Evolutionary conservation across 768 basidiomycete genomes (phyloP).

Genomic region (Auricularia heimuer): DNA sequence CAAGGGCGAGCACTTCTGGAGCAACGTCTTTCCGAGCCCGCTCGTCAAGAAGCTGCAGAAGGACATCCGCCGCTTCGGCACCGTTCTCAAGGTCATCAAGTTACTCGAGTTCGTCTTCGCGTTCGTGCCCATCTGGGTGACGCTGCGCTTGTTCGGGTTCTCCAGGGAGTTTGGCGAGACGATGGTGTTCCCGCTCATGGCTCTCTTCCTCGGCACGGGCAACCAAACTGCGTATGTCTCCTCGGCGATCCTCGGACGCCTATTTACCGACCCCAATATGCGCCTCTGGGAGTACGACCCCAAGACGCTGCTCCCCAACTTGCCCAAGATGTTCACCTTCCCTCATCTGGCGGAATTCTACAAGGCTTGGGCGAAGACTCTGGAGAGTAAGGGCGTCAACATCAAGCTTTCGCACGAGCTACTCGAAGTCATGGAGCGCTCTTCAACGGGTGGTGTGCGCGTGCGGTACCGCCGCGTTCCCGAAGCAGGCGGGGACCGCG

Average conservation of each 20-base stretch:
- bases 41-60: slow-evolving; percentile 26
- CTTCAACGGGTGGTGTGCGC: not conserved
- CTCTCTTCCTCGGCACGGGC: slow-evolving; percentile 25
- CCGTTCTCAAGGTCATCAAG: slow-evolving; percentile 15
- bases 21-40: slow-evolving; percentile 28
- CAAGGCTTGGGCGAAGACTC: slow-evolving; percentile 20
- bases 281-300: slow-evolving; percentile 25
- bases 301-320: slow-evolving; percentile 23
- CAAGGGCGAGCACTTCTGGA: slow-evolving; percentile 27
- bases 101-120: not conserved
- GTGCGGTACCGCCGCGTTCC: slow-evolving; percentile 1
- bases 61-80: slow-evolving; percentile 26
- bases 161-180: slow-evolving; percentile 21
- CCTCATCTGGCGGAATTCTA: slow-evolving; percentile 24
- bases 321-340: slow-evolving; percentile 29
- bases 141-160: not conserved
- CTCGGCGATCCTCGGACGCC: slow-evolving; percentile 24
- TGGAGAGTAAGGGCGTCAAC: slow-evolving; percentile 13
- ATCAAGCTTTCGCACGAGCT: slow-evolving; percentile 2
- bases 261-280: slow-evolving; percentile 29
- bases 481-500: not conserved
- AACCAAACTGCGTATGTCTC: slow-evolving; percentile 30
- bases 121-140: not conserved
- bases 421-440: slow-evolving; percentile 2
- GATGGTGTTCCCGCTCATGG: slow-evolving; percentile 28